phyloP scores from a whole-genome alignment of 805 yeast species.

The Yueomyces sinensis region DNA sequence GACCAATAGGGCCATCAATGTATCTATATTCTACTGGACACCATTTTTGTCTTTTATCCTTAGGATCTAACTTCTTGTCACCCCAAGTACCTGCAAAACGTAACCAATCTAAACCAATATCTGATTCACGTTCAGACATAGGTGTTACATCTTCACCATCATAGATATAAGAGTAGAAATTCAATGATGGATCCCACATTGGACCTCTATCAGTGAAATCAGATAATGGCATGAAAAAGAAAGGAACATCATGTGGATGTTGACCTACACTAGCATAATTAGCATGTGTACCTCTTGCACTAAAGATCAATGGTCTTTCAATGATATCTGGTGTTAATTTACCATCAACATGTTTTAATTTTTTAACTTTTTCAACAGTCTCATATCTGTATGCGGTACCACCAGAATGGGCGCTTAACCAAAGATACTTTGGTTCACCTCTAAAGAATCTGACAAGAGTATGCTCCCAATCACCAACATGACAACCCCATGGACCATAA shows the following conservation, averaged over 20 bases:
- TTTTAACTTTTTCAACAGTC: constrained; percentile 46
- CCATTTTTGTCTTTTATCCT: constrained; percentile 74
- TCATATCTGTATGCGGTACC: constrained; percentile 78
- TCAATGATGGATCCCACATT: constrained; percentile 84
- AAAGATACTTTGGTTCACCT: constrained; percentile 68
- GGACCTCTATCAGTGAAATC: constrained; percentile 95
- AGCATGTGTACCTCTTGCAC: constrained; percentile 96
- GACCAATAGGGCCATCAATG: constrained; percentile 91
- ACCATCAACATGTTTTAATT: constrained; percentile 76
- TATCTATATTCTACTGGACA: constrained; percentile 82
- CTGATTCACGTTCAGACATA: constrained; percentile 15
- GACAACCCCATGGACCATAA: constrained; percentile 92
- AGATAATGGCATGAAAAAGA: constrained; percentile 60
- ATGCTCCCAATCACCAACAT: constrained; percentile 98
- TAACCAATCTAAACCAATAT: constrained; percentile 59
- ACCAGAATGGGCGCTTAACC: constrained; percentile 99
- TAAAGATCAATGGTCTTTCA: constrained; percentile 61
- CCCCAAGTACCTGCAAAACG: constrained; percentile 82
- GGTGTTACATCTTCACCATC: constrained; percentile 44
- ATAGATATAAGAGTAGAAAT: constrained; percentile 60
- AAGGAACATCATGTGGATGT: constrained; percentile 87
- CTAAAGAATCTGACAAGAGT: constrained; percentile 71
- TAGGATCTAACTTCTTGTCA: constrained; percentile 48
- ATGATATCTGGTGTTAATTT: constrained; percentile 51
- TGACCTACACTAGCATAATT: constrained; percentile 94